Conservation (phyloP, 1,284 basidiomycete genomes). For the Sporisorium scitamineum region DNA sequence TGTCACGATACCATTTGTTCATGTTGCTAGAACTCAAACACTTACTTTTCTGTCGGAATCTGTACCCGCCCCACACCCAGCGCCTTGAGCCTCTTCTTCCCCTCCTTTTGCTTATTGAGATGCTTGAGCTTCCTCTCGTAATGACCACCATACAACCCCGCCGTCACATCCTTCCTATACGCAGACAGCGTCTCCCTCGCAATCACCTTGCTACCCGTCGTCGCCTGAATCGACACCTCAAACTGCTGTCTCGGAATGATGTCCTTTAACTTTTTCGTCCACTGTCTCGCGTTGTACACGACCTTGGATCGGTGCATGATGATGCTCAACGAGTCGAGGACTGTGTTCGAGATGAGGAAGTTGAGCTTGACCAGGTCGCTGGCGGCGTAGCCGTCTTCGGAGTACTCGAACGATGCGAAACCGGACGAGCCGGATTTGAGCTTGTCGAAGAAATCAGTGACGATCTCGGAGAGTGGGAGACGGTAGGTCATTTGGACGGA, state of each 20-base stretch:
- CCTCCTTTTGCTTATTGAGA: slow-evolving; percentile 66
- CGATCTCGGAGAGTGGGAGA: slow-evolving; percentile 65
- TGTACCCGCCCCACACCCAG: slow-evolving; percentile 63
- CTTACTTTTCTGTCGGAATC: slow-evolving; percentile 59
- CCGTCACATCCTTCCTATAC: slow-evolving; percentile 83
- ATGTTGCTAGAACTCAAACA: neutral
- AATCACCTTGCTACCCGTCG: slow-evolving; percentile 85
- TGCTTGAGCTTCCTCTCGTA: slow-evolving; percentile 63
- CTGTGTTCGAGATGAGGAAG: slow-evolving; percentile 60
- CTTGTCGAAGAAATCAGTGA: slow-evolving; percentile 68
- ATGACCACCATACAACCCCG: slow-evolving; percentile 88
- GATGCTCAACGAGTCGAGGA: slow-evolving; percentile 63
- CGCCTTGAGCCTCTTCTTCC: slow-evolving; percentile 64
- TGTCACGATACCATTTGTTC: neutral
- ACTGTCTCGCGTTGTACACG: slow-evolving; percentile 46
- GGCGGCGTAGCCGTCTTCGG: slow-evolving; percentile 55
- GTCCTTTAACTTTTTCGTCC: slow-evolving; percentile 64
- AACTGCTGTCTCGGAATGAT: slow-evolving; percentile 86
- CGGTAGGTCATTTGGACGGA: slow-evolving; percentile 64
- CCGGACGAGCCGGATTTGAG: slow-evolving; percentile 67
- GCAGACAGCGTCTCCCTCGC: slow-evolving; percentile 79
- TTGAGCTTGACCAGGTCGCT: slow-evolving; percentile 65
- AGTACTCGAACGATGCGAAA: slow-evolving; percentile 67
- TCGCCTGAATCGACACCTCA: slow-evolving; percentile 76
- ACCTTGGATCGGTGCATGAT: slow-evolving; percentile 66